Evolutionary conservation across 148 eudicot genomes (phyloP).

Genomic region (Pharnaceum exiguum): DNA sequence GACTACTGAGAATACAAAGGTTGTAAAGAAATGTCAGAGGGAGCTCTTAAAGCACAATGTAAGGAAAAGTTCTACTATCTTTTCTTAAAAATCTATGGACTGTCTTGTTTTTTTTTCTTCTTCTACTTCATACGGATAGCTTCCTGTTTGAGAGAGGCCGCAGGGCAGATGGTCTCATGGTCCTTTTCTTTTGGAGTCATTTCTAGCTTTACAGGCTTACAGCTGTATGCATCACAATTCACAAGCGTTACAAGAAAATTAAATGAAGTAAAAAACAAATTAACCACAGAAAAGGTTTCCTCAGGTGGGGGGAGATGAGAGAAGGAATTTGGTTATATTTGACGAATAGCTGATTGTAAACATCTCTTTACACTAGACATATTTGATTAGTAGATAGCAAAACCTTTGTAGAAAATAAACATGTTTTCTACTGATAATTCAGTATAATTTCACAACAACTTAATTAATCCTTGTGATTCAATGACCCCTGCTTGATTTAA

Average conservation of each 20-base stretch:
- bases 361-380: no score
- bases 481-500: no score
- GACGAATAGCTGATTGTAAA: no score
- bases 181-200: constrained; percentile 20
- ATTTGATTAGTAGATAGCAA: no score
- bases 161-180: constrained; percentile 9
- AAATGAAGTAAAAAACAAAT: background rate
- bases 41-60: constrained; percentile 7
- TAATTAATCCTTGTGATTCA: no score
- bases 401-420: no score
- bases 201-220: constrained; percentile 47
- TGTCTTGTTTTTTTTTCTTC: background rate
- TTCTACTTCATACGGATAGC: background rate
- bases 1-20: constrained; percentile 1
- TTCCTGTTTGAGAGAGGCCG: background rate
- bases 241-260: background rate
- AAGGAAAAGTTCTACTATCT: background rate
- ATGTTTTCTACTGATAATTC: no score
- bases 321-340: no score
- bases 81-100: background rate
- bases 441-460: no score
- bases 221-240: constrained; percentile 35
- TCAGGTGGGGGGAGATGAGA: no score
- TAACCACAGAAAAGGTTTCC: no score
- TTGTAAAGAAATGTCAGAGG: constrained; percentile 12